Base-by-base conservation (phyloP, 2,329 filamentous ascomycete species). In the Colletotrichum tropicicola region DNA sequence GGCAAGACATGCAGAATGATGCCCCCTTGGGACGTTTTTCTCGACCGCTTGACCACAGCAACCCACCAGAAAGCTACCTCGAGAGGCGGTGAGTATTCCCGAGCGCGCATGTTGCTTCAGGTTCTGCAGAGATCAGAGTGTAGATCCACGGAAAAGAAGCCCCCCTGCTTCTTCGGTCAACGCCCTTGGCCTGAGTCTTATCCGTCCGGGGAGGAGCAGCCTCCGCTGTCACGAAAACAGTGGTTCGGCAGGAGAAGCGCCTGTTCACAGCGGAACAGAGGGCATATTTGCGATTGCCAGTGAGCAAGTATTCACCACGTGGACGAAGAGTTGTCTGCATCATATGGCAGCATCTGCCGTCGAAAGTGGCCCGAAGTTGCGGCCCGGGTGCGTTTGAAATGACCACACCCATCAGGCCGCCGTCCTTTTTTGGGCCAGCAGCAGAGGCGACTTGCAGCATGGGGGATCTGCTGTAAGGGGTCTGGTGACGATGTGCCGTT, bases 401-500 rank as follows among this genome's bases (percentile, higher is more conserved):
- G 27, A 51, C 43, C 28, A 56, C 57, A 63, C 37, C 43, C 53
- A 52, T 6, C 27, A 27, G n/a, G 15, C 15, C 12, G 9, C 37
- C 21, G 10, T n/a, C 28, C 59, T 21, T 7, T 47, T 44, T 43
- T 12, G 35, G 43, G 19, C 13, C 35, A 6, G n/a, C 23, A 35
- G 28, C 37, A 39, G 17, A 51, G 6, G 19, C 44, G 10, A 19
- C 32, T 17, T 37, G 23, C 35, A 55, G 13, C 4, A 15, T 51
- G 49, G 43, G 15, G 25, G 10, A 23, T 44, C 21, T 23, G 28
- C 15, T 45, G 17, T 37, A 30, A 55, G 28, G 47, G 52, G 39
- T 61, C 61, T 55, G 35, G 44, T 61, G 57, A 61, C 57, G 43
- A 65, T 39, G 15, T 45, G 23, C 49, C 43, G 43, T 17, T 23